A percentile compares a stretch with the other conserved stretches of the same genome.
These are phyloP conservation scores for Exophiala dermatitidis DNA, from an alignment of 2,329 filamentous ascomycete genomes.

Conservation along the genomic window DNA sequence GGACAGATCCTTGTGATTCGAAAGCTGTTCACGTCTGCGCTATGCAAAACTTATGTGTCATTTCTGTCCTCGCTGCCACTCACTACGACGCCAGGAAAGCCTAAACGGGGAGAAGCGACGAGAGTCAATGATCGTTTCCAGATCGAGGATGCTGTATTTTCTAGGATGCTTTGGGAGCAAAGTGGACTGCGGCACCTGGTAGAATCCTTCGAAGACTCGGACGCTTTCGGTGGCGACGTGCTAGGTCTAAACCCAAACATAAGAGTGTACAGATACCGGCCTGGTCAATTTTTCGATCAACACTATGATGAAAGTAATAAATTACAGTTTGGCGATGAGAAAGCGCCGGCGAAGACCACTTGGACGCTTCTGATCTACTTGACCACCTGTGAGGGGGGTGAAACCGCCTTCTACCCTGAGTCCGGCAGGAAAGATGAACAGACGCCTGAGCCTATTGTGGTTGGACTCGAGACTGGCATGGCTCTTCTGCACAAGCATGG, in stretches of 20 bases:
- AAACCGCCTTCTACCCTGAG: conserved; percentile 85
- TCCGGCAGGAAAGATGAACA: conserved; percentile 39
- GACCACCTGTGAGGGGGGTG: conserved; percentile 74
- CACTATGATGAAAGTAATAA: conserved; percentile 89
- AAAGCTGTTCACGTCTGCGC: conserved; percentile 64
- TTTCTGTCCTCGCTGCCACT: conserved; percentile 66
- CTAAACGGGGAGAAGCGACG: conserved; percentile 71
- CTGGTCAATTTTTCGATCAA: conserved; percentile 84
- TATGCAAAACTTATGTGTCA: conserved; percentile 68
- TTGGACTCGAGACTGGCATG: conserved; percentile 75
- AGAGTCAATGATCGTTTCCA: conserved; percentile 88
- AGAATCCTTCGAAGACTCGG: conserved; percentile 30
- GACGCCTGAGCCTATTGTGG: conserved; percentile 52
- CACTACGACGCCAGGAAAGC: conserved; percentile 68
- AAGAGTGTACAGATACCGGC: conserved; percentile 75
- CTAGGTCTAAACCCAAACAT: conserved; percentile 86
- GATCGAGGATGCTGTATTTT: conserved; percentile 67
- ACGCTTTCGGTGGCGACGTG: conserved; percentile 69
- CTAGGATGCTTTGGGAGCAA: conserved; percentile 65
- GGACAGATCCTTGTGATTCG: conserved; percentile 66
- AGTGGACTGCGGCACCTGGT: conserved; percentile 64
- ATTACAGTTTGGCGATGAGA: conserved; percentile 50
- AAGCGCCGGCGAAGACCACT: conserved; percentile 61
- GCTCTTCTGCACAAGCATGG: conserved; percentile 83
- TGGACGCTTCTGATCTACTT: conserved; percentile 90